Evolutionary conservation across 2,329 filamentous ascomycete genomes (phyloP).

Genomic region (Trichoderma semiorbis): DNA sequence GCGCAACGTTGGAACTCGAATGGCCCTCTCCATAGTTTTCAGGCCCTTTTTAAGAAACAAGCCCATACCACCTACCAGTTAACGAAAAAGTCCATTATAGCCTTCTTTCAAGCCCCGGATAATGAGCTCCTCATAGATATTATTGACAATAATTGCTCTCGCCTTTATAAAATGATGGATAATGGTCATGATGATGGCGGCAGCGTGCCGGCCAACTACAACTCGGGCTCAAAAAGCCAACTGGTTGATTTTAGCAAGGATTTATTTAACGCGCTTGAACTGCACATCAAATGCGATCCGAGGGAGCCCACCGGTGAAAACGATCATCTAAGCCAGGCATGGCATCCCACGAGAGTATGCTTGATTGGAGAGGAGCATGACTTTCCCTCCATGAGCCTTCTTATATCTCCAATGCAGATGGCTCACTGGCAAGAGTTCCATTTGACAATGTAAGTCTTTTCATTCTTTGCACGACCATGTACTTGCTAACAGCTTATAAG

Average conservation of each 20-base stretch:
- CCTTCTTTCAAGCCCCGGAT: not conserved
- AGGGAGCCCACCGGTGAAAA: not conserved
- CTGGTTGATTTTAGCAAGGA: not conserved
- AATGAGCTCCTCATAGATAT: fast-evolving
- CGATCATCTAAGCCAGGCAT: not conserved
- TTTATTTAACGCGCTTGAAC: not conserved
- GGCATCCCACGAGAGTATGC: not conserved
- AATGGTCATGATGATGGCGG: not conserved
- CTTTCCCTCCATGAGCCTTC: not conserved
- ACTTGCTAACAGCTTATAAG: not conserved
- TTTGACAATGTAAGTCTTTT: not conserved
- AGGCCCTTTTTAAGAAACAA: fast-evolving
- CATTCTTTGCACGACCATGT: not conserved
- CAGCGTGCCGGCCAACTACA: not conserved
- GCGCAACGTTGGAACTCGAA: not conserved
- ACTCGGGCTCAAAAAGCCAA: not conserved
- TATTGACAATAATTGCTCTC: not conserved
- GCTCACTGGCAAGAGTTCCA: not conserved
- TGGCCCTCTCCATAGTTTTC: not conserved
- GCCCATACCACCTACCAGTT: not conserved
- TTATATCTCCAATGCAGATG: not conserved
- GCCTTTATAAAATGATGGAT: not conserved
- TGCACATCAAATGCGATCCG: not conserved
- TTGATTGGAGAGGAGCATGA: not conserved
- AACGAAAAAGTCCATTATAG: not conserved